phyloP scores from a whole-genome alignment of 768 basidiomycete genomes.

The Phylloporus rhodoxanthus region DNA sequence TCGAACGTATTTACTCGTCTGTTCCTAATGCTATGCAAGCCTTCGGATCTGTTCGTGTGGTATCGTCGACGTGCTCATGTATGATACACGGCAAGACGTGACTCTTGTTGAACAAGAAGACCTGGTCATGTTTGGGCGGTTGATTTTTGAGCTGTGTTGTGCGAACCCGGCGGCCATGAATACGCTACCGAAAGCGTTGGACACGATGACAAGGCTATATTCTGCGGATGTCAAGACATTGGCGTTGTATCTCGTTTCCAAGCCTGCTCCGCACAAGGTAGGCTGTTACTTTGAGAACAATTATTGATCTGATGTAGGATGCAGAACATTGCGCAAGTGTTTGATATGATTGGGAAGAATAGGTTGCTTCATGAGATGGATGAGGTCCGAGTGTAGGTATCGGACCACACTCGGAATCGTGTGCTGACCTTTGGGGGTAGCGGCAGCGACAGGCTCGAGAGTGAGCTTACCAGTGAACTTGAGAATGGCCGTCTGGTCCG shows the following conservation, averaged over 20 bases:
- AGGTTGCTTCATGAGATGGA: conserved; percentile 74
- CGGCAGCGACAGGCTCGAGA: conserved; percentile 74
- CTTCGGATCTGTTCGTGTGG: conserved; percentile 85
- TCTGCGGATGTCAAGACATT: conserved; percentile 78
- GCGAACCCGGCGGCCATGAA: conserved; percentile 55
- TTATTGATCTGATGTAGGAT: neutral
- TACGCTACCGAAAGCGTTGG: conserved; percentile 65
- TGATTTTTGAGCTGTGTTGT: conserved; percentile 77
- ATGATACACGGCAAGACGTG: conserved; percentile 62
- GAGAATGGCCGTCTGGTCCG: conserved; percentile 92
- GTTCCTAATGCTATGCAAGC: conserved; percentile 33
- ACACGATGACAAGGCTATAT: conserved; percentile 67
- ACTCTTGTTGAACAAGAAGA: conserved; percentile 79
- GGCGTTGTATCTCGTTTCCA: conserved; percentile 69
- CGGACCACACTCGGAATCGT: neutral
- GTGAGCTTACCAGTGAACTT: conserved; percentile 79
- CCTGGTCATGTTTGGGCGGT: conserved; percentile 74
- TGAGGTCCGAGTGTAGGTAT: conserved; percentile 66
- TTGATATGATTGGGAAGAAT: conserved; percentile 69
- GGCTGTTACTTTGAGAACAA: conserved; percentile 1
- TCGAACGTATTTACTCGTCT: neutral
- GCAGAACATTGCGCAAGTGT: conserved; percentile 71
- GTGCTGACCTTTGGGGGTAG: conserved; percentile 35
- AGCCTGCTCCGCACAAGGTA: conserved; percentile 63
- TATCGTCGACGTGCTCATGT: conserved; percentile 77